A percentile compares a stretch with the other conserved stretches of the same genome.
Evolutionary conservation across 2,329 filamentous ascomycete species (phyloP).

Genomic region (Talaromyces atroroseus): DNA sequence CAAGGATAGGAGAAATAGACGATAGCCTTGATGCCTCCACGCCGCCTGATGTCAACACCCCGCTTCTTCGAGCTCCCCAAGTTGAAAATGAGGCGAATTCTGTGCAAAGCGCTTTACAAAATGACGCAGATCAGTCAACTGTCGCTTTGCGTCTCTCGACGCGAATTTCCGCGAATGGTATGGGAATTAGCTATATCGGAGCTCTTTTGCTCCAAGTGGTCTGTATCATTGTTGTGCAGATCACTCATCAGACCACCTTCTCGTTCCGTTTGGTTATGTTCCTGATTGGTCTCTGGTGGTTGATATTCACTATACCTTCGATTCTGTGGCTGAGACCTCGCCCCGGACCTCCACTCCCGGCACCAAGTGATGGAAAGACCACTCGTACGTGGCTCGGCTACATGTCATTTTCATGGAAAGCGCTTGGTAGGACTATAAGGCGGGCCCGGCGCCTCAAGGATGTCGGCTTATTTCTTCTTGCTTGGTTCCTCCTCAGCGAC

Average conservation of each 20-base stretch:
- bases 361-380: constrained; percentile 29
- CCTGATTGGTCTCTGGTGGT: constrained; percentile 87
- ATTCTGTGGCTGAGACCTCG: constrained; percentile 81
- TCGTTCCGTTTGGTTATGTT: constrained; percentile 83
- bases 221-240: constrained; percentile 69
- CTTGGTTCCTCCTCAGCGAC: constrained; percentile 93
- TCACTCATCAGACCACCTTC: constrained; percentile 71
- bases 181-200: constrained; percentile 88
- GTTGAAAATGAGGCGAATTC: constrained; percentile 5
- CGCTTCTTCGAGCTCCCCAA: constrained; percentile 21
- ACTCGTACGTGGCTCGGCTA: constrained; percentile 62
- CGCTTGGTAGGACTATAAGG: constrained; percentile 71
- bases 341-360: constrained; percentile 73
- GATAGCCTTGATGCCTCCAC: constrained; percentile 15
- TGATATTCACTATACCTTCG: constrained; percentile 80
- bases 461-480: constrained; percentile 76
- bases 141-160: constrained; percentile 77
- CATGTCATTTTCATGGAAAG: constrained; percentile 77
- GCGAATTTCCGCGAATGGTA: constrained; percentile 83
- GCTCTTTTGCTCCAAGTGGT: constrained; percentile 78
- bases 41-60: constrained; percentile 20
- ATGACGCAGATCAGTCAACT: constrained; percentile 31
- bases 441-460: constrained; percentile 71
- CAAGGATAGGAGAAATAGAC: constrained; percentile 2
- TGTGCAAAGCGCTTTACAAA: constrained; percentile 5